phyloP scores from a whole-genome alignment of 2,329 filamentous ascomycete species.

The Aaosphaeria arxii region DNA sequence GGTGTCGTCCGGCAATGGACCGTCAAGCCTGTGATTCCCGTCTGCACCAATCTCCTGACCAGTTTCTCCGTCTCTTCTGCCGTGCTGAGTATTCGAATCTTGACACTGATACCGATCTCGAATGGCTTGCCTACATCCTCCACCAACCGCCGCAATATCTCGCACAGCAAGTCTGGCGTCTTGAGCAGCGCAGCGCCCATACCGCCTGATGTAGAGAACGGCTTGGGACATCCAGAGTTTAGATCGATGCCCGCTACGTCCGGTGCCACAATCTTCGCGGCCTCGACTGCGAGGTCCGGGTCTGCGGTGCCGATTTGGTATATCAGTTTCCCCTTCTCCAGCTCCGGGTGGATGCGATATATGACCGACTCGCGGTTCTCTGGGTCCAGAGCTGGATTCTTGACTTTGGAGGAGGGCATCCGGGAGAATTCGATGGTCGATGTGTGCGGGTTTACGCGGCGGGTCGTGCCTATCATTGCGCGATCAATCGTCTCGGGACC shows the following conservation, averaged over 20 bases:
- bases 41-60: conserved; percentile 74
- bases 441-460: conserved; percentile 72
- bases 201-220: conserved; percentile 87
- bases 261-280: conserved; percentile 76
- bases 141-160: conserved; percentile 81
- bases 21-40: conserved; percentile 88
- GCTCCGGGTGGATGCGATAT: conserved; percentile 76
- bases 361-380: conserved; percentile 64
- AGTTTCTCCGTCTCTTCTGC: conserved; percentile 72
- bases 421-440: conserved; percentile 84
- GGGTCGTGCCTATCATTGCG: conserved; percentile 82
- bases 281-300: conserved; percentile 77
- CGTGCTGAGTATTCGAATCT: conserved; percentile 84
- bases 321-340: conserved; percentile 72
- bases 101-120: conserved; percentile 92
- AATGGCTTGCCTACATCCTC: conserved; percentile 71
- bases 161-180: conserved; percentile 77
- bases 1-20: conserved; percentile 95
- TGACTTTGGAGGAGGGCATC: conserved; percentile 66
- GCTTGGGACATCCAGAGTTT: conserved; percentile 97
- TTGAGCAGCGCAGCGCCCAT: conserved; percentile 92
- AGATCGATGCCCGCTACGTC: conserved; percentile 95
- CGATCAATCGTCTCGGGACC: conserved; percentile 92
- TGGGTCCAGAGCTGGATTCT: conserved; percentile 55
- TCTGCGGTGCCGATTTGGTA: conserved; percentile 91